These are phyloP conservation scores for Acacia melanoxylon DNA, from an alignment of 306 rosid genomes.

Conservation along the genomic window DNA sequence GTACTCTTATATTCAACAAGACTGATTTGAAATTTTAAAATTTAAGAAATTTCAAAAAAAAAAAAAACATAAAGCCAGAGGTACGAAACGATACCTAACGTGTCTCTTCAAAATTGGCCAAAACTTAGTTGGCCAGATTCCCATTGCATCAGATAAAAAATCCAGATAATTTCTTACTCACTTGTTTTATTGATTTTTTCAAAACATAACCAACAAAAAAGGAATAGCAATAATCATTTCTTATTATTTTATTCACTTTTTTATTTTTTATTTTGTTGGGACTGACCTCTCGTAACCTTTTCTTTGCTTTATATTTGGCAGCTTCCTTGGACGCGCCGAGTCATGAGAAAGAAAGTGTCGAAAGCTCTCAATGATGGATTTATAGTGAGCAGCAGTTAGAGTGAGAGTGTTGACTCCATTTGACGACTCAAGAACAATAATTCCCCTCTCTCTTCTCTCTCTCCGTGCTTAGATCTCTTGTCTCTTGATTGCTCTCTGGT, in stretches of 20 bases:
- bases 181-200: too few species aligned
- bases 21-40: too few species aligned
- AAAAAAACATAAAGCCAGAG: too few species aligned
- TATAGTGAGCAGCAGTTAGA: not conserved
- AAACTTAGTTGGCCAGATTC: too few species aligned
- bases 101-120: too few species aligned
- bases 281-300: not conserved
- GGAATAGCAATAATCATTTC: not conserved
- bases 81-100: too few species aligned
- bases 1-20: too few species aligned
- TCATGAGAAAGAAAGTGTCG: not conserved
- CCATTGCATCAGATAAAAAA: too few species aligned
- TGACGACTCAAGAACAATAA: conserved; percentile 8
- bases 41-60: too few species aligned
- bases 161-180: too few species aligned
- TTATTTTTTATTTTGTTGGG: not conserved
- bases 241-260: too few species aligned
- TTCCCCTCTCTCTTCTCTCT: not conserved
- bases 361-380: not conserved
- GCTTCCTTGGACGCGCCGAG: not conserved
- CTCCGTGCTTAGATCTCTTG: not conserved
- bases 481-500: not conserved
- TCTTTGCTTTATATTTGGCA: not conserved
- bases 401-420: conserved; percentile 22
- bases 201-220: too few species aligned